phyloP scores from a whole-genome alignment of 2,329 filamentous ascomycete genomes.

The Drechslera avenae region DNA sequence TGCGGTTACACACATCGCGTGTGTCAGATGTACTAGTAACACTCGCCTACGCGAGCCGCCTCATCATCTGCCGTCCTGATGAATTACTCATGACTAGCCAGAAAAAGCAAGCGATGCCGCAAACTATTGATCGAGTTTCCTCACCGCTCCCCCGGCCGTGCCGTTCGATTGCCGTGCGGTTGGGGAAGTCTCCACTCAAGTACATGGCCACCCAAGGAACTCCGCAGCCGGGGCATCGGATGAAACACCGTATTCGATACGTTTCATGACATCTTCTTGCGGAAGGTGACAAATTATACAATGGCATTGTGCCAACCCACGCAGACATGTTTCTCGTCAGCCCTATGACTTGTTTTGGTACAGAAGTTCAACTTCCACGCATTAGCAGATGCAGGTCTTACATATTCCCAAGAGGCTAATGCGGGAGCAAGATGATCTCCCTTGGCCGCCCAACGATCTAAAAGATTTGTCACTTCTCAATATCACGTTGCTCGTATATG shows the following conservation, averaged over 20 bases:
- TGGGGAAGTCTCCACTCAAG: neutral
- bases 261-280: neutral
- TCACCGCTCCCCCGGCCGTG: neutral
- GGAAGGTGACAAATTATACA: slow-evolving; percentile 9
- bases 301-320: neutral
- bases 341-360: neutral
- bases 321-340: neutral
- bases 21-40: neutral
- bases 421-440: too few relatives aligned
- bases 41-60: neutral
- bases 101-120: slow-evolving; percentile 1
- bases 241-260: neutral
- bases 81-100: neutral
- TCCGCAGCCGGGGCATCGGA: neutral
- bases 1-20: neutral
- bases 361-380: too few relatives aligned
- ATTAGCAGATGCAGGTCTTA: too few relatives aligned
- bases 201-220: neutral
- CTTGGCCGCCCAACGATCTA: too few relatives aligned
- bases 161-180: neutral
- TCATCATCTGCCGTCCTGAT: neutral
- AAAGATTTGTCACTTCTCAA: too few relatives aligned
- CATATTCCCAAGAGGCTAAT: too few relatives aligned
- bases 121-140: neutral
- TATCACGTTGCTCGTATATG: too few relatives aligned